Base-by-base conservation (phyloP, 2,329 filamentous ascomycete genomes). In the Westerdykella aurantiaca region DNA sequence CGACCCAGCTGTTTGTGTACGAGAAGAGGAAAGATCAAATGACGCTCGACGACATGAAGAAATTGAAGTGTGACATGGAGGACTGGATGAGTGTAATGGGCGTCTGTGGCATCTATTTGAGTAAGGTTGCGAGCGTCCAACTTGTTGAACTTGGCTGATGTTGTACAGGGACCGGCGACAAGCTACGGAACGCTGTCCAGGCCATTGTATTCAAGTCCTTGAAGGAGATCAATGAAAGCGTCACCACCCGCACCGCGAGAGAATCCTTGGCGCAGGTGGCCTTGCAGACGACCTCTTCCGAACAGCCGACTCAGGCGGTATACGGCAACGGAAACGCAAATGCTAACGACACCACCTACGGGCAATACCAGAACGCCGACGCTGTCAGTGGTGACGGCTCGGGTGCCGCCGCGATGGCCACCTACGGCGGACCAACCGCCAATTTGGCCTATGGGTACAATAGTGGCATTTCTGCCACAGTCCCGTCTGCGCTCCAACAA, bases 1-100 rank as follows among this genome's bases (percentile, higher is more conserved):
- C 88, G 54, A 85, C 84, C 0, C 82, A 79, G 12, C 69, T 91
- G 0, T 86, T 85, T 38, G 79, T 80, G 1, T 77, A 82, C 43
- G 86, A 81, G 72, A 79, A 88, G 58, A 77, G 82, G 38, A 75
- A 83, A 23, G 78, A 79, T 39, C 72, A 78, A 9, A 78, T 80
- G 10, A 80, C 77, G 0, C 67, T 72, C 0, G 72, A 72, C 1
- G 80, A 86, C 45, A 69, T 89, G 42, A 70, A 74, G 13, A 67
- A 66, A n/a, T 69, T 91, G 39, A 77, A 76, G 48, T 67, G 72
- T 7, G 83, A 89, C 42, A 88, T 88, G 83, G 74, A 78, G 25
- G 67, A 73, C 17, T 90, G 86, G 82, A 69, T 87, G 38, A 72
- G 74, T 29, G 77, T 90, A 34, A 75, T 91, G 50, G 76, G 76